Percentiles rank a stretch among this genome's conserved stretches.
These are phyloP conservation scores for Exophiala oligosperma DNA, from an alignment of 2,329 filamentous ascomycete species.

Conservation along the genomic window DNA sequence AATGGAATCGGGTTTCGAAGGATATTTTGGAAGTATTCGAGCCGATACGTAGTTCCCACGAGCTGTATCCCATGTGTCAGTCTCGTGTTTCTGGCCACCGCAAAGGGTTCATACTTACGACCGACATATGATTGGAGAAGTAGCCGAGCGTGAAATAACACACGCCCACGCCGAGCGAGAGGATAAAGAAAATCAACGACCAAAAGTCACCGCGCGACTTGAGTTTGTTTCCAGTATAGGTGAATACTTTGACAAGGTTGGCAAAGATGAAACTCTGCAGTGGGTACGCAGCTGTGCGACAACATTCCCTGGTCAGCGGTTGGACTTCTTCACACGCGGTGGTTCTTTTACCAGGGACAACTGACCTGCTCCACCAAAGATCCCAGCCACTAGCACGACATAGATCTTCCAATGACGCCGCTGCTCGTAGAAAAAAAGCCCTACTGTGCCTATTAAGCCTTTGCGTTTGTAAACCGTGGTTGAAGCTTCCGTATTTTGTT, in stretches of 20 bases:
- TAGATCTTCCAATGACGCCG: constrained; percentile 34
- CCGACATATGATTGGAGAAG: constrained; percentile 45
- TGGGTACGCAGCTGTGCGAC: constrained; percentile 50
- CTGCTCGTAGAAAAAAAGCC: constrained; percentile 37
- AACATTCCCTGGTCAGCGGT: constrained; percentile 13
- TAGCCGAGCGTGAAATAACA: constrained; percentile 50
- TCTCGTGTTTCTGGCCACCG: constrained; percentile 31
- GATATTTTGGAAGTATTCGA: constrained; percentile 49
- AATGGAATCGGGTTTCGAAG: constrained; percentile 44
- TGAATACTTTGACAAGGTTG: constrained; percentile 50
- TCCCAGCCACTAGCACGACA: constrained; percentile 28
- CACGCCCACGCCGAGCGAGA: constrained; percentile 48
- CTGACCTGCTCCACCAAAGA: constrained; percentile 36
- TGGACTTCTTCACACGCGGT: background rate
- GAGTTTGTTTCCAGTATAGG: constrained; percentile 40
- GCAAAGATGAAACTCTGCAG: constrained; percentile 49
- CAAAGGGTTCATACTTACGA: constrained; percentile 10
- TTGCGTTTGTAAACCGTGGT: constrained; percentile 19
- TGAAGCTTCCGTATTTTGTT: constrained; percentile 1
- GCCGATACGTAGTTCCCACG: constrained; percentile 40
- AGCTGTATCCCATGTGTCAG: constrained; percentile 31
- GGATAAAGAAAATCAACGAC: constrained; percentile 57
- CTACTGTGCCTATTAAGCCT: constrained; percentile 31
- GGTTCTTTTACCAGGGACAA: constrained; percentile 14
- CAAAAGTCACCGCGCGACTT: constrained; percentile 50